Evolutionary conservation across 2,329 filamentous ascomycete species (phyloP).

Genomic region (Fusarium sp.): DNA sequence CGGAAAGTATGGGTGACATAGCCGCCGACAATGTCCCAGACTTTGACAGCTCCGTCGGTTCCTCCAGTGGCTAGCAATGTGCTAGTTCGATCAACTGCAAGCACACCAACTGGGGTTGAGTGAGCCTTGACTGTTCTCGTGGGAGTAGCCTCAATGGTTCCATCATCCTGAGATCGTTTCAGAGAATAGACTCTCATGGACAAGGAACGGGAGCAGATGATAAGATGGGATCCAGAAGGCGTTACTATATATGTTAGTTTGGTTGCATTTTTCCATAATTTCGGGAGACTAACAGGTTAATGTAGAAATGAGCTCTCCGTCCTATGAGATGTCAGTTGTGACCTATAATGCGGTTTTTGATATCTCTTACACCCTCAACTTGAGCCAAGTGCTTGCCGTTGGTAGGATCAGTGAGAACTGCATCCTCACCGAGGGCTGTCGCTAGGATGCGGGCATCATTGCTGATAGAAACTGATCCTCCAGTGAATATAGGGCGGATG

Average conservation of each 20-base stretch:
- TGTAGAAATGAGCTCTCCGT: slow-evolving; percentile 83
- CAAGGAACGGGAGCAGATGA: slow-evolving; percentile 93
- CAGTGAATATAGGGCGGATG: slow-evolving; percentile 93
- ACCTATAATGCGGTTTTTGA: not conserved
- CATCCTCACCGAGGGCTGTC: slow-evolving; percentile 92
- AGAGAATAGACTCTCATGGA: slow-evolving; percentile 93
- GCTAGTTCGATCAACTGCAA: slow-evolving; percentile 86
- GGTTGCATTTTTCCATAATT: not conserved
- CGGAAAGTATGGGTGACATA: slow-evolving; percentile 96
- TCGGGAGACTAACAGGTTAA: slow-evolving; percentile 64
- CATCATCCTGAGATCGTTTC: slow-evolving; percentile 65
- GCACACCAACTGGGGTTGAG: slow-evolving; percentile 85
- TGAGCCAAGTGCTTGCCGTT: slow-evolving; percentile 84
- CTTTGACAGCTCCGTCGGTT: slow-evolving; percentile 92
- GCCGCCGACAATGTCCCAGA: slow-evolving; percentile 93
- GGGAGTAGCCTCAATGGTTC: slow-evolving; percentile 72
- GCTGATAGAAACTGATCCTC: slow-evolving; percentile 86
- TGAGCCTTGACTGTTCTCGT: slow-evolving; percentile 89
- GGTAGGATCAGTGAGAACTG: slow-evolving; percentile 83
- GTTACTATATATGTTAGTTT: slow-evolving; percentile 69
- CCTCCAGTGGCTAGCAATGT: slow-evolving; percentile 92
- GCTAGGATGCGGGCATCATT: slow-evolving; percentile 84
- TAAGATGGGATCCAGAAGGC: slow-evolving; percentile 85
- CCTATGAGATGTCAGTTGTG: slow-evolving; percentile 58
- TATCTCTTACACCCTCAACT: slow-evolving; percentile 79